Percentiles rank a stretch among this genome's conserved stretches.
Conservation (phyloP, 176 grass and related monocot genomes). For the Triticum turgidum region DNA sequence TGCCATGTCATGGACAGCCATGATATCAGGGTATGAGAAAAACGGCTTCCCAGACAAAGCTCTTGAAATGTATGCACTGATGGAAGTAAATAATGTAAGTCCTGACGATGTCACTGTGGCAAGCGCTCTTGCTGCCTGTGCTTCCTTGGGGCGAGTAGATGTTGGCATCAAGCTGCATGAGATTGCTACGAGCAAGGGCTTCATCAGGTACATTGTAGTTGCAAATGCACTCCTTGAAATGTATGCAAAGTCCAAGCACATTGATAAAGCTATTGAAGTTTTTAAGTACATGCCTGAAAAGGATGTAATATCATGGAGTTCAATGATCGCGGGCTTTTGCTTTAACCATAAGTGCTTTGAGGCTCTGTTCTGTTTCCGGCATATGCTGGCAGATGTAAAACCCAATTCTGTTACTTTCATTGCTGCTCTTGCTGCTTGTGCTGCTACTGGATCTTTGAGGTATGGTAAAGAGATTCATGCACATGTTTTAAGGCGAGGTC, state of each 20-base stretch:
- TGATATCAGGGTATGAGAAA: slow-evolving; percentile 97
- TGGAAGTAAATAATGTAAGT: slow-evolving; percentile 61
- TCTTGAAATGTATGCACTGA: slow-evolving; percentile 73
- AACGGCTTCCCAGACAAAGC: slow-evolving; percentile 70
- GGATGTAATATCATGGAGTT: slow-evolving; percentile 80
- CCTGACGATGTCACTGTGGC: slow-evolving; percentile 74
- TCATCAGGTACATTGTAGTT: slow-evolving; percentile 53
- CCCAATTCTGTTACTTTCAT: slow-evolving; percentile 88
- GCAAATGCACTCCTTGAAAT: slow-evolving; percentile 73
- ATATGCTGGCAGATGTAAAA: slow-evolving; percentile 70
- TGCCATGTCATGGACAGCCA: slow-evolving; percentile 85
- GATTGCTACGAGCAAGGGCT: slow-evolving; percentile 52
- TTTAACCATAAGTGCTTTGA: slow-evolving; percentile 80
- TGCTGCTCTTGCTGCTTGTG: slow-evolving; percentile 70
- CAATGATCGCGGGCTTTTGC: slow-evolving; percentile 80
- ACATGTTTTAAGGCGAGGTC: slow-evolving; percentile 58
- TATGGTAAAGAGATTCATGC: slow-evolving; percentile 94
- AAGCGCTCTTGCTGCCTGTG: slow-evolving; percentile 77
- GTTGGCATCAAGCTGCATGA: slow-evolving; percentile 75
- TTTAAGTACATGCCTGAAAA: slow-evolving; percentile 82
- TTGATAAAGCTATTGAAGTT: slow-evolving; percentile 82
- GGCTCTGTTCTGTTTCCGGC: slow-evolving; percentile 76
- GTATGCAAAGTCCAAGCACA: slow-evolving; percentile 77
- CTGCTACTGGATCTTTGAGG: slow-evolving; percentile 62
- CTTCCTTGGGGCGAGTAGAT: slow-evolving; percentile 60